Evolutionary conservation across 1,284 basidiomycete species (phyloP), one percentile per base, ranked within the genome.

Genomic region (Coniferiporia sulphurascens): DNA sequence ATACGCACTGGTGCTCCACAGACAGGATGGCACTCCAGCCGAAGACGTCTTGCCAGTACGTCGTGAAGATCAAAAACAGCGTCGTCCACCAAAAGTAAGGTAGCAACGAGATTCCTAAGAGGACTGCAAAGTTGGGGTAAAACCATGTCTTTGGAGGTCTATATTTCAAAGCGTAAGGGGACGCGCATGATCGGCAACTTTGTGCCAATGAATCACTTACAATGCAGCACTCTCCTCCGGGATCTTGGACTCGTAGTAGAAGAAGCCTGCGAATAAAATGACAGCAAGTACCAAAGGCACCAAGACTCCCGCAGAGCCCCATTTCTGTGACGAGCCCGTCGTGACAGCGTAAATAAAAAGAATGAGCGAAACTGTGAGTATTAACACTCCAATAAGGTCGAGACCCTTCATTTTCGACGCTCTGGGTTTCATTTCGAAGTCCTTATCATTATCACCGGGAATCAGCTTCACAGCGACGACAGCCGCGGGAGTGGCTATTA

Each of bases 61-160:
- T 67, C 12, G 68, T 69, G 58, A 70, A 73, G n/a, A 70, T 62
- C 2, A 66, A 55, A 55, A 70, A 71, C 21, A 70, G 38, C 0
- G 68, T 64, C 35, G 61, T 66, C 72, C 70, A 78, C 73, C 75
- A 78, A 59, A 75, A 67, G 64, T 68, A 73, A 2, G 77, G 74
- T 6, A 78, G 55, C 21, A 78, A 63, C 0, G 75, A 69, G 1
- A 67, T 59, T 3, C 63, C 69, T 64, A 78, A 70, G 13, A 78
- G 70, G 5, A 77, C 69, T 0, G 72, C 68, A 53, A 78, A 65
- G 52, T 78, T 74, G 17, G 56, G 68, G 62, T 73, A 73, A 41
- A 69, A 74, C 75, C 75, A 76, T n/a, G 67, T 72, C 2, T 61
- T 62, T 48, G 75, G 76, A 3, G 75, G 76, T 54, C 76, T 76